phyloP scores from a whole-genome alignment of 257 asterid species.

The Dorcoceras hygrometricum region DNA sequence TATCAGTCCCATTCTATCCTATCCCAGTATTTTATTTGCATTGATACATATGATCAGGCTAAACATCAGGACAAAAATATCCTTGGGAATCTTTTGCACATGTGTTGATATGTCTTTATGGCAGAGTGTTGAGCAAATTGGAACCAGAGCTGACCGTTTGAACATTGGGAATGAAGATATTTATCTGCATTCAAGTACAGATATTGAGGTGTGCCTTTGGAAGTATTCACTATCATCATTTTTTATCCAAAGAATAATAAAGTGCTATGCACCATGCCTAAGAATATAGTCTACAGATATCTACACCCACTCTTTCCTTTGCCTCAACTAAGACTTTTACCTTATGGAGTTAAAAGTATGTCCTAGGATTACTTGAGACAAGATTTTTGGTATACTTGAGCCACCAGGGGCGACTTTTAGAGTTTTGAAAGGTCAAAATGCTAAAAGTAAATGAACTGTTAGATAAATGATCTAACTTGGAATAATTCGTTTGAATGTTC shows the following conservation, averaged over 20 bases:
- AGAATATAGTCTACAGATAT: slow-evolving; percentile 8
- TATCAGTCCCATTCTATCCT: not conserved
- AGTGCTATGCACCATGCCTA: not conserved
- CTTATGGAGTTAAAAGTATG: not conserved
- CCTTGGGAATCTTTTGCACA: not conserved
- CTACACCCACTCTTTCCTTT: slow-evolving; percentile 8
- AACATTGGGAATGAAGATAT: slow-evolving; percentile 55
- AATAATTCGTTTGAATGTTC: not conserved
- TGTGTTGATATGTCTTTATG: slow-evolving; percentile 22
- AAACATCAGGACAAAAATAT: slow-evolving; percentile 9
- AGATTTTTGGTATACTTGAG: not conserved
- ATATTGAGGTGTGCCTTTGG: slow-evolving; percentile 65
- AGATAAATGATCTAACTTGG: not conserved
- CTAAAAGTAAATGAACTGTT: too few species aligned
- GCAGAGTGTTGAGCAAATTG: slow-evolving; percentile 97
- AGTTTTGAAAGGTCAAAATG: not conserved
- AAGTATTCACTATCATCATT: slow-evolving; percentile 20
- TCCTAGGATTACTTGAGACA: not conserved
- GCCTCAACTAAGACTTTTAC: not conserved
- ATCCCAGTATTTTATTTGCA: not conserved
- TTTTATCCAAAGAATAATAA: slow-evolving; percentile 1
- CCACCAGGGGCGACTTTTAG: not conserved
- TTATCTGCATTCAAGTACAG: slow-evolving; percentile 79
- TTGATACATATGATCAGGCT: not conserved
- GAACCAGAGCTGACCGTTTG: slow-evolving; percentile 87